Base-by-base conservation (phyloP, 148 eudicot genomes). In the Vaccinium darrowii region DNA sequence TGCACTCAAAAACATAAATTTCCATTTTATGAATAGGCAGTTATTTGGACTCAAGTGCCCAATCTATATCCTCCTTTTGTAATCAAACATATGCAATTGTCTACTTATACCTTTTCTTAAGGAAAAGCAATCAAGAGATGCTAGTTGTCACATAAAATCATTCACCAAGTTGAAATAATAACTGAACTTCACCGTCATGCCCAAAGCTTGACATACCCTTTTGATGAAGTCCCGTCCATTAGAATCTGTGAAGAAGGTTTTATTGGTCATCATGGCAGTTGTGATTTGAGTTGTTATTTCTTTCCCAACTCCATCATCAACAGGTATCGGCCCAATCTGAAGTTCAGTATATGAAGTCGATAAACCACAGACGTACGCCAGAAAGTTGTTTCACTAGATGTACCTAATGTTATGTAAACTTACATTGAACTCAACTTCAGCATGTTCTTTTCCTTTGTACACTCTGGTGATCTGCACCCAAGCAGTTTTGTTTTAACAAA, bases 241-340 rank as follows among this genome's bases (percentile, higher is more conserved):
- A 75, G 97, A 94, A 90, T 94, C 97, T 60, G 97, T 94, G 74
- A 89, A 94, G 86, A 94, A 94, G 72, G 94, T 91, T 85, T 54
- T 89, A 76, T 92, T 92, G 23, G 93, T 94, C 88, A 86, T 86
- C 91, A 94, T 88, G 83, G 82, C 75, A 13, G 97, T 90, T 60
- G 88, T 89, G 27, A 92, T 88, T 81, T 89, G 93, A 83, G 94
- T 87, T 9, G 84, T 84, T 62, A 94, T 86, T 89, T 94, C 97
- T 83, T 94, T 94, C 54, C 97, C 97, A 82, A 90, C 83, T 86
- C 92, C 90, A 81, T 94, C 95, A 85, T 90, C 93, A 81, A 86
- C 80, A 57, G 97, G 95, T 85, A 94, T 94, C 78, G 97, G 97
- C 27, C 97, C 97, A 89, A 94, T 87, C 97, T 94, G 82, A 80